Evolutionary conservation across 352 stramenopile genomes (phyloP).

Genomic region (Globisporangium viniferum): DNA sequence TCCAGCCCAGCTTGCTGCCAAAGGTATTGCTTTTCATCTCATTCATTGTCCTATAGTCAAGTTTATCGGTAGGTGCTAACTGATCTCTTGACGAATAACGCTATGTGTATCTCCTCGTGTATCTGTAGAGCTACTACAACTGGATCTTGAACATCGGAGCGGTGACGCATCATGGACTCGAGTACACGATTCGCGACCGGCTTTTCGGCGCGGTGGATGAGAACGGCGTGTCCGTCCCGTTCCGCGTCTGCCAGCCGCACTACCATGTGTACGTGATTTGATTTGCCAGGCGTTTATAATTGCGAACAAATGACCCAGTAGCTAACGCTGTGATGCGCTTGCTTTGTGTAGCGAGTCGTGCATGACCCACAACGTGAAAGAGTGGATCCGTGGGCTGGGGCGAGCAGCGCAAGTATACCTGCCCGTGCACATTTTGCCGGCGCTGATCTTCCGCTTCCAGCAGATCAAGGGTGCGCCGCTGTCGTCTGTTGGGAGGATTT

Average conservation of each 20-base stretch:
- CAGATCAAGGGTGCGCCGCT: constrained; percentile 51
- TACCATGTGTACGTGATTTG: constrained; percentile 68
- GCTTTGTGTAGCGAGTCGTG: constrained; percentile 67
- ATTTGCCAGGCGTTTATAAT: neutral
- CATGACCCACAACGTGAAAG: constrained; percentile 66
- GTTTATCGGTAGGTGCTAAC: neutral
- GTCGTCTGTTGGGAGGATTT: constrained; percentile 42
- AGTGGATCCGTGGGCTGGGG: constrained; percentile 67
- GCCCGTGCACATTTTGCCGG: constrained; percentile 74
- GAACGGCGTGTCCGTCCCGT: constrained; percentile 35
- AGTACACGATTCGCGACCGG: constrained; percentile 63
- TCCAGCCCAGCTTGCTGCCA: constrained; percentile 61
- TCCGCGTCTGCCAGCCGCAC: constrained; percentile 79
- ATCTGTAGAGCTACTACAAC: constrained; percentile 70
- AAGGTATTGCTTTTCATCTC: constrained; percentile 35
- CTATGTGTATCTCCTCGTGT: neutral
- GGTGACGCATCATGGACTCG: constrained; percentile 69
- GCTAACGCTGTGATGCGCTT: neutral
- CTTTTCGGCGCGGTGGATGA: constrained; percentile 47
- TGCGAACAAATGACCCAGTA: neutral
- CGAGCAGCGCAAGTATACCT: constrained; percentile 79
- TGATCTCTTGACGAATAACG: neutral
- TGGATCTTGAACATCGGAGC: constrained; percentile 76
- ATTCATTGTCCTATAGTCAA: neutral
- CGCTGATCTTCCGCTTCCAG: constrained; percentile 72